Base-by-base conservation (phyloP, 2,329 filamentous ascomycete genomes). In the Dothideomycetes sp. region DNA sequence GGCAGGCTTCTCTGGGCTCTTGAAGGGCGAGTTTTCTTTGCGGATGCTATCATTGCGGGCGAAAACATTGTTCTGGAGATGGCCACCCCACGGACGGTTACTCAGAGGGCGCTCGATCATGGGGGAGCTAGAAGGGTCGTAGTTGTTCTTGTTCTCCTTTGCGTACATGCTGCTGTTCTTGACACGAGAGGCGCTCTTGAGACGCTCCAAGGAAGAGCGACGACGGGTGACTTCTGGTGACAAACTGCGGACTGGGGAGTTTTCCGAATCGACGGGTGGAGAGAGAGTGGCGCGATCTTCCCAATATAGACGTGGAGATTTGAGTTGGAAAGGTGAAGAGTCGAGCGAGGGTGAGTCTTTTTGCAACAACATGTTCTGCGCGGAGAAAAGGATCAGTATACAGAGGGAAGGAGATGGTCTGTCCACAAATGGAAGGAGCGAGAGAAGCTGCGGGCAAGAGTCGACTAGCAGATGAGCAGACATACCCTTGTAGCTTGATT, bases 91-190 rank as follows among this genome's bases (percentile, higher is more conserved):
- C 4, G 73, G 72, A 16, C 71, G 67, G 19, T 62, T 81, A 55
- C 84, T 77, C 49, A 93, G 70, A 29, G 88, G 86, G 47, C 87
- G 77, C 64, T 96, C 85, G 45, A 94, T 74, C 43, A 84, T 71
- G 34, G 83, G 81, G 40, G 87, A 64, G 49, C 77, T 76, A 41
- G 81, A 74, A 19, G 88, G 86, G 60, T 95, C 86, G 68, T 95
- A 95, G 66, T 93, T 84, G 59, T 87, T 78, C 64, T 88, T 88
- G 57, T 87, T 82, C 64, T 95, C 88, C 40, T 88, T 81, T 31
- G 86, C 87, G 58, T 94, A 85, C 72, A 96, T 95, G 65, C 81
- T 94, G 73, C 89, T 95, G 68, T 94, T 96, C 72, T 89, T 94
- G 54, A 98, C 91, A 45, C 91, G 83, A 40, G 89, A 94, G 22